phyloP scores from a whole-genome alignment of 306 rosid species.

The Rosa multiflora region DNA sequence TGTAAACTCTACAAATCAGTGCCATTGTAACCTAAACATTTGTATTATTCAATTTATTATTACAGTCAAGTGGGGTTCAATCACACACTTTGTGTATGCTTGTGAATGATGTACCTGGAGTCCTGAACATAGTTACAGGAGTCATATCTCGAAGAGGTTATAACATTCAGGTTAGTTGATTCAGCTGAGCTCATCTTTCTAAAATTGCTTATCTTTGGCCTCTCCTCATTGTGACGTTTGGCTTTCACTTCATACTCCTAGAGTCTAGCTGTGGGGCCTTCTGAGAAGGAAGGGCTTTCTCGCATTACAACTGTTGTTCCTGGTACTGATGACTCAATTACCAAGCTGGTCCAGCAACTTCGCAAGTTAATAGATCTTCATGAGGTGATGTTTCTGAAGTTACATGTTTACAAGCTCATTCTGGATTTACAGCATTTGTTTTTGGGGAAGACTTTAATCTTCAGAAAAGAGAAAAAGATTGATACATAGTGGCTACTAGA shows the following conservation, averaged over 20 bases:
- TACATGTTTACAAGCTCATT: background rate
- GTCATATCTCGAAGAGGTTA: conserved; percentile 64
- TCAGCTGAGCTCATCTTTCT: conserved; percentile 2
- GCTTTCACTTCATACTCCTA: conserved; percentile 15
- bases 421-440: background rate
- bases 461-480: background rate
- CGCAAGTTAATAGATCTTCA: conserved; percentile 55
- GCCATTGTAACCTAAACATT: background rate
- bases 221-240: background rate
- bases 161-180: conserved; percentile 59
- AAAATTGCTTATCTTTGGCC: background rate
- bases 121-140: conserved; percentile 58
- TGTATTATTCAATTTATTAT: background rate
- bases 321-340: conserved; percentile 52
- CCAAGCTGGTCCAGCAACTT: conserved; percentile 64
- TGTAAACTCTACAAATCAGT: conserved; percentile 3
- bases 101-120: conserved; percentile 57
- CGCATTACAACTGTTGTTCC: conserved; percentile 68
- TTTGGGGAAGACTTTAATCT: conserved; percentile 4
- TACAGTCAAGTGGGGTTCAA: conserved; percentile 51
- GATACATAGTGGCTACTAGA: background rate
- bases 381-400: conserved; percentile 41
- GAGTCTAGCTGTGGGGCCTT: conserved; percentile 69
- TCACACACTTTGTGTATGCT: conserved; percentile 64
- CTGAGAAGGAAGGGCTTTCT: conserved; percentile 56